phyloP scores from a whole-genome alignment of 768 basidiomycete species.

The Erythrobasidium yunnanense region DNA sequence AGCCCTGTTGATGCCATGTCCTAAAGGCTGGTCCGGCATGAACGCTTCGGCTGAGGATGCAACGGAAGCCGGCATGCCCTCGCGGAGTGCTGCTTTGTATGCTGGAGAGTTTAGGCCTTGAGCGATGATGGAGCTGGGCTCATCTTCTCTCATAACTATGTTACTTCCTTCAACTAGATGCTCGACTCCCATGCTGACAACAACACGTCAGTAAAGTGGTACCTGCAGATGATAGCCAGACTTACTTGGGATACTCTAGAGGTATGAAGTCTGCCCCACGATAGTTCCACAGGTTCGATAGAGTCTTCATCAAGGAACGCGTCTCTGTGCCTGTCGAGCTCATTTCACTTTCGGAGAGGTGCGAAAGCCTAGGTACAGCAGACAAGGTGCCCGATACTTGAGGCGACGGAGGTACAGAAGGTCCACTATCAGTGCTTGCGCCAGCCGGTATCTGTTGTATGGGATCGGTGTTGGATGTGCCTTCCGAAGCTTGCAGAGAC shows the following conservation, averaged over 20 bases:
- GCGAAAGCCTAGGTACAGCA: neutral
- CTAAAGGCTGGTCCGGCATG: constrained; percentile 70
- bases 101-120: constrained; percentile 54
- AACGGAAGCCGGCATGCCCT: constrained; percentile 49
- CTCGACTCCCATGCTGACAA: constrained; percentile 46
- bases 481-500: constrained; percentile 4
- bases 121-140: constrained; percentile 95
- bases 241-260: constrained; percentile 51
- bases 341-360: constrained; percentile 43
- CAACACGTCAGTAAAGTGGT: neutral
- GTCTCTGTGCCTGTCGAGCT: constrained; percentile 52
- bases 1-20: constrained; percentile 63
- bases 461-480: neutral
- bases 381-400: neutral
- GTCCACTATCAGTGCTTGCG: constrained; percentile 3
- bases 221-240: constrained; percentile 53
- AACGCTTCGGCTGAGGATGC: constrained; percentile 69
- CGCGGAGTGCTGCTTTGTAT: constrained; percentile 51
- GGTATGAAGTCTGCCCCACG: constrained; percentile 48
- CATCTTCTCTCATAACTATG: constrained; percentile 89
- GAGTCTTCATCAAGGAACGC: constrained; percentile 62
- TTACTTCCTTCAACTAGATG: constrained; percentile 89
- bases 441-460: neutral
- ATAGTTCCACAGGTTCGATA: constrained; percentile 70
- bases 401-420: constrained; percentile 34